Evolutionary conservation across 2,329 filamentous ascomycete genomes (phyloP), one percentile per base, ranked within the genome.

Genomic region (Orbilia quercus): DNA sequence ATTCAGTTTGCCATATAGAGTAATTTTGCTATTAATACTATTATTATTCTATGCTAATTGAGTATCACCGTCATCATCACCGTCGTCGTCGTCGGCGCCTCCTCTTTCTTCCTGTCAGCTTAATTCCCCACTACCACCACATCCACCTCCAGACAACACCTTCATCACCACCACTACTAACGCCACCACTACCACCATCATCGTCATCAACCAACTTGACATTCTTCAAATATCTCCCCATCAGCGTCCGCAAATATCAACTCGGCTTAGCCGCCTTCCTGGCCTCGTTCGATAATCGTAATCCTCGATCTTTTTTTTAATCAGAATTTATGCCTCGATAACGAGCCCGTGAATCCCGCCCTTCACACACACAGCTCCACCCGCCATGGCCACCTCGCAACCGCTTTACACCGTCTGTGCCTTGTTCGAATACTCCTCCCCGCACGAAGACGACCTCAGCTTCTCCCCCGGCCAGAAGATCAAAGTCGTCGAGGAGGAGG

Each of bases 371-470:
- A 54, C 36, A 16, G 25, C 53, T 4, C 36, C 12, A 36, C 14
- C 40, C 12, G 54, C 38, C 54, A 73, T 73, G 60, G 44, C 60
- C 22, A 48, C 60, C 20, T 57, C 62, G 23, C 84, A 84, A 44
- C 84, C 85, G 78, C 88, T 89, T 74, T 97, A 96, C 85, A 96
- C 91, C 83, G 95, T 99, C 84, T 96, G 93, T 85, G 92, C 95
- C 77, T 83, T 98, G 80, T 99, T 90, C 84, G 94, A 98, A 81
- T 99, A 99, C 84, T 84, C 86, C 80, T 98, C 95, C 77, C 87
- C 87, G 75, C 94, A 99, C 81, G 92, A 96, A 78, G 95, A 99
- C 82, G 95, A 99, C 82, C 89, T 99, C 77, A 90, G 87, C 80
- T 99, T 99, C 81, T 81, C 85, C 71, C 83, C 87, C 78, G 92